These are phyloP conservation scores for Chalara sp. DNA, from an alignment of 2,329 filamentous ascomycete genomes.

Conservation along the genomic window DNA sequence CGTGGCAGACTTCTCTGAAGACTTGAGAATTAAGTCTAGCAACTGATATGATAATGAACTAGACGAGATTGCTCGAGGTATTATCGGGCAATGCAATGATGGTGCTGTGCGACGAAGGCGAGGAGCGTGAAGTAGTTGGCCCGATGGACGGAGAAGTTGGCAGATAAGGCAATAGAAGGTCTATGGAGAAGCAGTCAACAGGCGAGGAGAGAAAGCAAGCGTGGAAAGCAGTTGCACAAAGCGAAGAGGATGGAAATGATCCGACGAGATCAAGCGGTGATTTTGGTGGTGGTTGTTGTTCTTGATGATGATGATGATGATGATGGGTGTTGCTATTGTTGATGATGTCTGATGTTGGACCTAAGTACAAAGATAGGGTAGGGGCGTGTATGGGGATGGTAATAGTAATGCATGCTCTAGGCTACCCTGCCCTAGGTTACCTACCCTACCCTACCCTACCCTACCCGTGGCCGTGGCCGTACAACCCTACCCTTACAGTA, in stretches of 20 bases:
- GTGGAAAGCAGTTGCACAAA: neutral
- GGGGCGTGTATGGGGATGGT: too few relatives aligned
- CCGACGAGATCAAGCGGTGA: neutral
- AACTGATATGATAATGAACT: neutral
- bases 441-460: too few relatives aligned
- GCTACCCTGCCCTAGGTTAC: too few relatives aligned
- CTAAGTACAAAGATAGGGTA: too few relatives aligned
- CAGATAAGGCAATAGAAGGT: too few relatives aligned
- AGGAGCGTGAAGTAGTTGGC: slow-evolving; percentile 8
- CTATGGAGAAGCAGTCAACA: neutral
- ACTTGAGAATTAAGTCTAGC: neutral
- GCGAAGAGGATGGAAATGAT: neutral
- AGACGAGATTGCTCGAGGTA: too few relatives aligned
- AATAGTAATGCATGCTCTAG: too few relatives aligned
- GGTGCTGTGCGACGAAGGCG: slow-evolving; percentile 17
- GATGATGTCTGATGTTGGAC: too few relatives aligned
- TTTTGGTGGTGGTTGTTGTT: neutral
- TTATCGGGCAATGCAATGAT: neutral
- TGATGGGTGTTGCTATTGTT: too few relatives aligned
- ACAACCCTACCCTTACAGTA: too few relatives aligned
- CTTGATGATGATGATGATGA: neutral
- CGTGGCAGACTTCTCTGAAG: slow-evolving; percentile 15
- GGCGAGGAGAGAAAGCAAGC: neutral
- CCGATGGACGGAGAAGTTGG: neutral
- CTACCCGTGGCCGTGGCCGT: too few relatives aligned